Evolutionary conservation across 2,329 filamentous ascomycete genomes (phyloP).

Genomic region (Scolecobasidium constrictum): DNA sequence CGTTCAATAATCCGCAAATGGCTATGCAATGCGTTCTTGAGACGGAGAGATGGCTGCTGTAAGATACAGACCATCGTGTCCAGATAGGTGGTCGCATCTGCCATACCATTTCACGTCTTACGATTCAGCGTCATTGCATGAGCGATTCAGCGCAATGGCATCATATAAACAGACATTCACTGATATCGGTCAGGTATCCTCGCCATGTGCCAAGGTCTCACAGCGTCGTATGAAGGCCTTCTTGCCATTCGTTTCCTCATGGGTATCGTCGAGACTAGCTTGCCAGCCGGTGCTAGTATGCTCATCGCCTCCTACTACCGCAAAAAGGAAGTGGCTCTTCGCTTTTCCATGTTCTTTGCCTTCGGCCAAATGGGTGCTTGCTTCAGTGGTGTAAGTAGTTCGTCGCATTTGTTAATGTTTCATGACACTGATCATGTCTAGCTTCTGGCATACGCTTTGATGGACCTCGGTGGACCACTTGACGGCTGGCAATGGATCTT

Average conservation of each 20-base stretch:
- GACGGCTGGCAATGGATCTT: constrained; percentile 12
- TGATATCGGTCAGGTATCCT: constrained; percentile 1
- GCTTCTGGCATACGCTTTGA: constrained; percentile 12
- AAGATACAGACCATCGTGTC: too few relatives aligned
- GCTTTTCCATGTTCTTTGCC: constrained; percentile 3
- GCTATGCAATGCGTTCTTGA: too few relatives aligned
- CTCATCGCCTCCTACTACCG: constrained; percentile 1
- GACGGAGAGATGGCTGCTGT: too few relatives aligned
- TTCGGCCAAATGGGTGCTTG: constrained; percentile 1
- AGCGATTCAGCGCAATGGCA: too few relatives aligned
- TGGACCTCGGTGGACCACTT: constrained; percentile 20
- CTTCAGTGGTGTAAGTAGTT: constrained; percentile 3
- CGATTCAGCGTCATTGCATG: too few relatives aligned
- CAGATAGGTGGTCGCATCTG: neutral
- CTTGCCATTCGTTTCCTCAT: constrained; percentile 2
- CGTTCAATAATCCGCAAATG: too few relatives aligned
- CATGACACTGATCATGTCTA: neutral
- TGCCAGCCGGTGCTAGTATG: neutral
- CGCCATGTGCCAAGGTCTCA: constrained; percentile 3
- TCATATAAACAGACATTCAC: too few relatives aligned
- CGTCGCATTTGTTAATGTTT: neutral
- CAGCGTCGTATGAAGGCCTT: neutral
- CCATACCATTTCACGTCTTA: too few relatives aligned
- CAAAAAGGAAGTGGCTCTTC: neutral
- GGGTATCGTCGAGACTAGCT: constrained; percentile 1